phyloP scores from a whole-genome alignment of 108 stramenopile genomes.

The Parmales sp. region DNA sequence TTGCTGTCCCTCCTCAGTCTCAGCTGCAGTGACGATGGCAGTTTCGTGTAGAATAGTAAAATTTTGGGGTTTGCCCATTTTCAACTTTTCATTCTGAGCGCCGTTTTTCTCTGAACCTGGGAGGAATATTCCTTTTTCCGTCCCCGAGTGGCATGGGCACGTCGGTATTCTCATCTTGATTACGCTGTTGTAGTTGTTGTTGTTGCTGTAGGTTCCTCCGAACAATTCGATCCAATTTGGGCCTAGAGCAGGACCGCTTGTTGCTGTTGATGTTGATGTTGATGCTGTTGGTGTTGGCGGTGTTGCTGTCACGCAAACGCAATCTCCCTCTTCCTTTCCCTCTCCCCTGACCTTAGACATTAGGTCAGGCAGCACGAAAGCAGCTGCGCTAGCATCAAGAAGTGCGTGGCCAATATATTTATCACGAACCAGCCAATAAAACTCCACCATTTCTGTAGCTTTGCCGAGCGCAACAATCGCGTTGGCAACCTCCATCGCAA shows the following conservation, averaged over 20 bases:
- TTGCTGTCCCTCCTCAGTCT: no score
- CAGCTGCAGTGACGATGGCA: no score
- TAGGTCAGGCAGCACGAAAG: neutral
- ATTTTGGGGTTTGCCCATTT: no score
- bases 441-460: neutral
- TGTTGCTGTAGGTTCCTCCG: neutral
- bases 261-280: neutral
- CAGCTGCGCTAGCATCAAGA: conserved; percentile 1
- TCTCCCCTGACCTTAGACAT: neutral
- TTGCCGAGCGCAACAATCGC: neutral
- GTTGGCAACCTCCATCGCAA: conserved; percentile 9
- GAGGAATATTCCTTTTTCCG: no score
- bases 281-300: neutral
- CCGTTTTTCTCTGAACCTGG: no score
- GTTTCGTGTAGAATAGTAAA: no score
- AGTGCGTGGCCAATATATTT: conserved; percentile 1
- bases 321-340: neutral
- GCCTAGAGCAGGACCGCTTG: neutral
- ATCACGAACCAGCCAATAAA: conserved; percentile 6
- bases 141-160: neutral
- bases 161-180: neutral
- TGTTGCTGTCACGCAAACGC: neutral
- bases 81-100: no score
- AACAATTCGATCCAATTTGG: conserved; percentile 1
- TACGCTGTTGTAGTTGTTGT: neutral